Evolutionary conservation across 2,329 filamentous ascomycete genomes (phyloP), one percentile per base, ranked within the genome.

Genomic region (Clonostachys rosea): DNA sequence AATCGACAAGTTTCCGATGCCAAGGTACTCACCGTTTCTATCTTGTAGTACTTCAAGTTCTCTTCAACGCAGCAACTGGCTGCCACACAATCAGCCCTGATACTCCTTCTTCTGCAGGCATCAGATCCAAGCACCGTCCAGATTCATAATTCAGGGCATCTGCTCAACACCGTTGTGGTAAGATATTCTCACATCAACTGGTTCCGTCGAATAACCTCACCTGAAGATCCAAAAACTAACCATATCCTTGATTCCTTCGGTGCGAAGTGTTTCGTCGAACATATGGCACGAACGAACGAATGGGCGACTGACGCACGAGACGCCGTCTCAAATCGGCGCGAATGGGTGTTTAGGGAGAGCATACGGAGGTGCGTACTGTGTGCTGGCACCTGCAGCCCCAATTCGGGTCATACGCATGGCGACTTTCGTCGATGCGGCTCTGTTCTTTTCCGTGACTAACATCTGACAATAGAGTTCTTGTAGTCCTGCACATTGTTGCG

Each of bases 401-500:
- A 24, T 24, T 24, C 20, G 20, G 20, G 20, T 24, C 7, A 24
- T 7, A 24, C 8, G 8, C 7, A 9, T 24, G 7, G 6, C 8
- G 24, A 9, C 24, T 24, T 24, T 24, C 7, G 24, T 9, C 24
- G 24, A 24, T 24, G 3, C 8, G 24, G 24, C 24, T 30, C 9
- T 30, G 8, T 10, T 30, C 8, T 10, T 30, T 30, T 10, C 24
- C 24, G 24, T 30, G 24, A 10, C 24, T 30, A 10, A 30, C 10
- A 2, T 10, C 9, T 7, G 24, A 30, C 8, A 10, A 30, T 6
- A 30, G 54, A 35, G 51, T 50, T 3, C 20, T 52, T 7, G 41
- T 16, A 16, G 42, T 55, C 9, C 40, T 55, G 7, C 48, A 46
- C 16, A 36, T 48, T 11, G 39, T 56, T 6, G 54, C 55, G 35